A percentile compares a stretch with the other conserved stretches of the same genome.
Conservation (phyloP, 2,329 filamentous ascomycete species). For the Dactylellina drechsleri region DNA sequence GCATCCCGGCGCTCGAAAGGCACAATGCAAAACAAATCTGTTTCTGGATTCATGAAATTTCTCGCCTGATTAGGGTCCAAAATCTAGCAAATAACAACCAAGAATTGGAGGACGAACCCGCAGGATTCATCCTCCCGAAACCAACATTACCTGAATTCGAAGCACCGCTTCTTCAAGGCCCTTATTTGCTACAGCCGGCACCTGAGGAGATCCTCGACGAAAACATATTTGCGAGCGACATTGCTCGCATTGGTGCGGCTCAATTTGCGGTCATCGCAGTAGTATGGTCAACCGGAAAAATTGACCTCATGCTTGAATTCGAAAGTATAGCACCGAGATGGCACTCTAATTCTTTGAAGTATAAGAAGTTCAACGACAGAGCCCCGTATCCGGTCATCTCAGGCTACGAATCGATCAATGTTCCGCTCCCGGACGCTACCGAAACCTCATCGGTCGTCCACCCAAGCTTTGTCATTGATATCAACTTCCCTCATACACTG, state of each 20-base stretch:
- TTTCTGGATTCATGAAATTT: constrained; percentile 51
- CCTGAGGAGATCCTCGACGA: constrained; percentile 57
- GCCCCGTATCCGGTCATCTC: constrained; percentile 57
- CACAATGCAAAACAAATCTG: constrained; percentile 49
- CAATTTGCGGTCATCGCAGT: constrained; percentile 44
- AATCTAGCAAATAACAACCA: constrained; percentile 26
- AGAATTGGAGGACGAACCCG: constrained; percentile 39
- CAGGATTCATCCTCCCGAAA: constrained; percentile 41
- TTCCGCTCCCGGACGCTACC: constrained; percentile 32
- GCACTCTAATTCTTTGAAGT: constrained; percentile 56
- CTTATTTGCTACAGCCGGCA: constrained; percentile 58
- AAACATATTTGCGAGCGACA: constrained; percentile 57
- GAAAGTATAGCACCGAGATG: constrained; percentile 57
- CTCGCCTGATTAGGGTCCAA: constrained; percentile 45
- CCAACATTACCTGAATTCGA: constrained; percentile 34
- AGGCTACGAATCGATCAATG: constrained; percentile 57
- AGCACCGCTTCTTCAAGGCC: constrained; percentile 57
- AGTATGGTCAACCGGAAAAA: constrained; percentile 39
- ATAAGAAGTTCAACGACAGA: constrained; percentile 47
- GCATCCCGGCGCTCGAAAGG: constrained; percentile 27
- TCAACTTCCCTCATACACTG: constrained; percentile 55
- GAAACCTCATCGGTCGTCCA: constrained; percentile 48
- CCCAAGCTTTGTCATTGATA: constrained; percentile 56
- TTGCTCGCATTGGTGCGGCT: constrained; percentile 55
- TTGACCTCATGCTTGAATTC: constrained; percentile 57